Conservation (phyloP, 164 flowering plant genomes). For the Taxillus chinensis region DNA sequence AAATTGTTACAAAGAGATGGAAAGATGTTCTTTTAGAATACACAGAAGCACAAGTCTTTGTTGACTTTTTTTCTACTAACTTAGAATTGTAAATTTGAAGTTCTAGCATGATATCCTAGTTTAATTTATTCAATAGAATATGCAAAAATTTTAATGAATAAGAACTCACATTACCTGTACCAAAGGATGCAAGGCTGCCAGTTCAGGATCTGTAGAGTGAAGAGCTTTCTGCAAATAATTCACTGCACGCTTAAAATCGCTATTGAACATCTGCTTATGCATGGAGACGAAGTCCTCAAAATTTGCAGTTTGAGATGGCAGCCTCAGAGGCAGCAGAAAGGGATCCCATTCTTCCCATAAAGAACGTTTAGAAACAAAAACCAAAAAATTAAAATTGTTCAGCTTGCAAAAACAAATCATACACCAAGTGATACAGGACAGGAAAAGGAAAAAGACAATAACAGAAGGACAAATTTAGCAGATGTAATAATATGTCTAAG, state of each 20-base stretch:
- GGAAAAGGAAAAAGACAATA: background rate
- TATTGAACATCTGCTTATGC: constrained; percentile 20
- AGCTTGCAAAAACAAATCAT: too few relatives aligned
- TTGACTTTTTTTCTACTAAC: too few relatives aligned
- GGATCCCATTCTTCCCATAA: constrained; percentile 30
- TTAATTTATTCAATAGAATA: too few relatives aligned
- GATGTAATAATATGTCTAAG: background rate
- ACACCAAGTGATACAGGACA: too few relatives aligned
- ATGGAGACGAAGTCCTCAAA: constrained; percentile 20
- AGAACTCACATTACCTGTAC: constrained; percentile 43
- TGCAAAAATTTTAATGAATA: background rate
- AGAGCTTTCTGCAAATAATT: constrained; percentile 48
- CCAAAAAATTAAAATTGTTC: background rate
- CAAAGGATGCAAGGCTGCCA: constrained; percentile 60
- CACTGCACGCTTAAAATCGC: constrained; percentile 43
- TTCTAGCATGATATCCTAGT: too few relatives aligned
- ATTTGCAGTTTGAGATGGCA: constrained; percentile 25
- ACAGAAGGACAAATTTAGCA: background rate
- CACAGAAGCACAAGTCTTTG: too few relatives aligned
- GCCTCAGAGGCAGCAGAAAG: constrained; percentile 46
- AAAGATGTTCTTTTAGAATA: too few relatives aligned
- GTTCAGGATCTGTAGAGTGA: constrained; percentile 35
- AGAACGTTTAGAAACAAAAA: constrained; percentile 1
- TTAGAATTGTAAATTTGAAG: too few relatives aligned
- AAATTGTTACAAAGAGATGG: too few relatives aligned